A percentile compares a stretch with the other conserved stretches of the same genome.
phyloP scores from a whole-genome alignment of 495 filamentous ascomycete species.

The Thermothielavioides terrestris region DNA sequence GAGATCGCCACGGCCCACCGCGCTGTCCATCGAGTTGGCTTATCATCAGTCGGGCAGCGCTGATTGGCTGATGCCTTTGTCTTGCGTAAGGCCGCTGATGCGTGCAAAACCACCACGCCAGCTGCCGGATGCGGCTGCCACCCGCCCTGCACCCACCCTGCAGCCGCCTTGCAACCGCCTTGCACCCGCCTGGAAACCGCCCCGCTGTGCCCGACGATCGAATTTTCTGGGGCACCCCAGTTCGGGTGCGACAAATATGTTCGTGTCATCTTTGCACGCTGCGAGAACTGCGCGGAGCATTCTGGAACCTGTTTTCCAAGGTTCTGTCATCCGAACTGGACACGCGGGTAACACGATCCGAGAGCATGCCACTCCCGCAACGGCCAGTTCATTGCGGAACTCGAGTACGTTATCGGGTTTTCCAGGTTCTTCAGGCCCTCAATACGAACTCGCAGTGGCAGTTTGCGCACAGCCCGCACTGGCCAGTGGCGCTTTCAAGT shows the following conservation, averaged over 20 bases:
- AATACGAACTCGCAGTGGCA: too few relatives aligned
- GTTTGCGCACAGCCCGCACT: too few relatives aligned
- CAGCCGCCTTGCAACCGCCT: too few relatives aligned
- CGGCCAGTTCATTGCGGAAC: not conserved
- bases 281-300: too few relatives aligned
- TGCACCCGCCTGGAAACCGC: too few relatives aligned
- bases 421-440: too few relatives aligned
- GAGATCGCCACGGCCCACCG: not conserved
- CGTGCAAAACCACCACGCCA: not conserved
- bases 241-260: not conserved
- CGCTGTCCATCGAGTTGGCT: not conserved
- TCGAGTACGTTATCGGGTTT: too few relatives aligned
- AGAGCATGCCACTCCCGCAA: not conserved
- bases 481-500: not conserved
- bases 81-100: constrained; percentile 4
- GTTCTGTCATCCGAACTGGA: not conserved
- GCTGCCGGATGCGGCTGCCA: not conserved
- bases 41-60: not conserved
- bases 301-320: not conserved
- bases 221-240: not conserved
- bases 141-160: not conserved
- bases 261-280: not conserved
- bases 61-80: not conserved
- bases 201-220: not conserved
- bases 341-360: not conserved